Evolutionary conservation across 192 early-diverging fungal species (phyloP), one percentile per base, ranked within the genome.

Genomic region (Spizellomyces sp.): DNA sequence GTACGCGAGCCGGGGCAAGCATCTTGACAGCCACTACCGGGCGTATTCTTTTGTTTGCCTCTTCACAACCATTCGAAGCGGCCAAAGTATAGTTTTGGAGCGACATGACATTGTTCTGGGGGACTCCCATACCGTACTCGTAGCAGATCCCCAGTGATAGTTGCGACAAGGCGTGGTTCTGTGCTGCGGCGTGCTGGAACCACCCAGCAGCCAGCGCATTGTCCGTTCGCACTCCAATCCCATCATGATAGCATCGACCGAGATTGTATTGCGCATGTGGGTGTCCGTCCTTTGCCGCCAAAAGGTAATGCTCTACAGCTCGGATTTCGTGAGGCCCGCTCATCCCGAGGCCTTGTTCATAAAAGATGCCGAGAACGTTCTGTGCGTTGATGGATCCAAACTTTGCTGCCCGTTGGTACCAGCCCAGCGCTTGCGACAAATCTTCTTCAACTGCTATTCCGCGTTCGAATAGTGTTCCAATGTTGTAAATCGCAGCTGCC

Each of bases 81-180:
- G 86, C 84, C 10, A 54, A 59, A 62, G 50, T 22, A 61, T 83
- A 88, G 56, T 71, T 65, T 10, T 76, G 60, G 54, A 86, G 71
- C 9, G 89, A 85, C 59, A 71, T 64, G n/a, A 79, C 74, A 65
- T 80, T 83, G 57, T 89, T 77, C 17, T 77, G 77, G 8, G 70
- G 67, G 6, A 87, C 69, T 15, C 93, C 93, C 6, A 94, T 77
- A 10, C 91, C 93, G 64, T 87, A 87, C 74, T 95, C 93, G 74
- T 87, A 83, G 60, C 88, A 91, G 62, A 93, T 89, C 5, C 86
- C 93, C 22, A 92, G 79, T 45, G 81, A 92, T n/a, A 83, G 74
- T 47, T 80, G 69, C 8, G 80, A 76, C 10, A 80, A 19, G 14
- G 75, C 45, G 55, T 86, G 80, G 14, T 74, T 72, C 64, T 87